A percentile compares a stretch with the other conserved stretches of the same genome.
Conservation (phyloP, 306 rosid species). For the Vigna reflexopilosa region DNA sequence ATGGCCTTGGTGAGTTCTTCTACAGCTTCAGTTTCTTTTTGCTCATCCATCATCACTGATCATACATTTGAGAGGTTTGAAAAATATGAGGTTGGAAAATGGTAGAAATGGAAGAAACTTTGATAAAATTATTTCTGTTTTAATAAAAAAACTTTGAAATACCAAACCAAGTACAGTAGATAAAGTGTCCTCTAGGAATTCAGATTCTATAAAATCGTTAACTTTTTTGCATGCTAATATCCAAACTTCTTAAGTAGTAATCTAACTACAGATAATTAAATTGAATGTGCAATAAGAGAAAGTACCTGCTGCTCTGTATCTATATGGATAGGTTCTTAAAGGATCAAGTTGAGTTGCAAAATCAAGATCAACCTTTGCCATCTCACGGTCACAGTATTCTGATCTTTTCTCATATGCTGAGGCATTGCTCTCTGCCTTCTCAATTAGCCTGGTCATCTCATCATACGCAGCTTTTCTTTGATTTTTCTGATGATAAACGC, state of each 20-base stretch:
- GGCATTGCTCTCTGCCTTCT: slow-evolving; percentile 70
- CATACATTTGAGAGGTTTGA: slow-evolving; percentile 18
- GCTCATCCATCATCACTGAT: slow-evolving; percentile 92
- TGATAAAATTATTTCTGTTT: background rate
- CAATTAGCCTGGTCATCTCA: slow-evolving; percentile 87
- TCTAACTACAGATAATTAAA: background rate
- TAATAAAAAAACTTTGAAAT: background rate
- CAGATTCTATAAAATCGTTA: background rate
- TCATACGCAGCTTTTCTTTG: slow-evolving; percentile 75
- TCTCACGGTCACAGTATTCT: slow-evolving; percentile 79
- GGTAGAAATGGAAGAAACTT: background rate
- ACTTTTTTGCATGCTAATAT: background rate
- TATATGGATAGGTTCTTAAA: slow-evolving; percentile 79
- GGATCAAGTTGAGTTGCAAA: slow-evolving; percentile 75
- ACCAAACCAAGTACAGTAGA: background rate
- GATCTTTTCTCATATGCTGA: slow-evolving; percentile 92
- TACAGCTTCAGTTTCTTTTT: slow-evolving; percentile 78
- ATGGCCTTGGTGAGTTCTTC: slow-evolving; percentile 79
- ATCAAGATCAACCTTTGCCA: slow-evolving; percentile 77
- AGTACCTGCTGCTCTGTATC: slow-evolving; percentile 92
- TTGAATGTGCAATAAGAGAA: slow-evolving; percentile 1
- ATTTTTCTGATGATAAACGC: slow-evolving; percentile 72
- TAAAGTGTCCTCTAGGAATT: slow-evolving; percentile 3
- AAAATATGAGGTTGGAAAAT: background rate
- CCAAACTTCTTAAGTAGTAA: background rate